Percentiles rank a stretch among this genome's conserved stretches.
Evolutionary conservation across 768 basidiomycete genomes (phyloP).

Genomic region (Multifurca ochricompacta): DNA sequence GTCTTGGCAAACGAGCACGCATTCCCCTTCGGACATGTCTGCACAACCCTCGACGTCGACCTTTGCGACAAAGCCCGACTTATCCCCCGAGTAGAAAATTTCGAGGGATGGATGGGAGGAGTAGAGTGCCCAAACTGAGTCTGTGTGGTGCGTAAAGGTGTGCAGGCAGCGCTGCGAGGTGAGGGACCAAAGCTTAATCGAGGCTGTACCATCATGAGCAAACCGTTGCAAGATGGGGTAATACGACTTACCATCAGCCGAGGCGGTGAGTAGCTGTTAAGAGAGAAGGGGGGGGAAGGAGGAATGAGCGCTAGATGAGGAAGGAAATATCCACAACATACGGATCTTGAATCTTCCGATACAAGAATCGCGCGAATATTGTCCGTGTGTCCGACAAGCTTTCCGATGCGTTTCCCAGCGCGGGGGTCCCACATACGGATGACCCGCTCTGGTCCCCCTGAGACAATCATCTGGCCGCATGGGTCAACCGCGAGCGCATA

Average conservation of each 20-base stretch:
- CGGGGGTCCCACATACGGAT: constrained; percentile 92
- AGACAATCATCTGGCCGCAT: constrained; percentile 72
- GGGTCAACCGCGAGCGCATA: constrained; percentile 79
- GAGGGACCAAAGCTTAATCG: constrained; percentile 93
- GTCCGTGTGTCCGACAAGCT: constrained; percentile 94
- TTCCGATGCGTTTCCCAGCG: constrained; percentile 67
- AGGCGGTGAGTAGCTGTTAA: constrained; percentile 68
- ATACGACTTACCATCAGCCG: constrained; percentile 52
- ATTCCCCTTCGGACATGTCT: constrained; percentile 85
- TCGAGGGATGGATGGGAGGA: constrained; percentile 82
- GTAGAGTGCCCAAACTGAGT: constrained; percentile 89
- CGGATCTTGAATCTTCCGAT: constrained; percentile 86
- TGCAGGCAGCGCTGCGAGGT: constrained; percentile 84
- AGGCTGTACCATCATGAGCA: constrained; percentile 35
- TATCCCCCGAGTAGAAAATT: constrained; percentile 92
- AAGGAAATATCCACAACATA: constrained; percentile 34
- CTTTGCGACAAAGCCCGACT: constrained; percentile 80
- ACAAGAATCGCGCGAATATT: constrained; percentile 88
- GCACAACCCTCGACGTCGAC: constrained; percentile 82
- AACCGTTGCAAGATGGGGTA: background rate
- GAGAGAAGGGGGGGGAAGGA: constrained; percentile 1
- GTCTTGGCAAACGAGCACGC: constrained; percentile 71
- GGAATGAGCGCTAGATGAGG: constrained; percentile 7
- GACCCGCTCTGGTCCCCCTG: constrained; percentile 88
- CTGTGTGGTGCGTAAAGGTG: constrained; percentile 92